Evolutionary conservation across 139 green algal species (phyloP), one percentile per base, ranked within the genome.

Genomic region (Picochlorum sp.): DNA sequence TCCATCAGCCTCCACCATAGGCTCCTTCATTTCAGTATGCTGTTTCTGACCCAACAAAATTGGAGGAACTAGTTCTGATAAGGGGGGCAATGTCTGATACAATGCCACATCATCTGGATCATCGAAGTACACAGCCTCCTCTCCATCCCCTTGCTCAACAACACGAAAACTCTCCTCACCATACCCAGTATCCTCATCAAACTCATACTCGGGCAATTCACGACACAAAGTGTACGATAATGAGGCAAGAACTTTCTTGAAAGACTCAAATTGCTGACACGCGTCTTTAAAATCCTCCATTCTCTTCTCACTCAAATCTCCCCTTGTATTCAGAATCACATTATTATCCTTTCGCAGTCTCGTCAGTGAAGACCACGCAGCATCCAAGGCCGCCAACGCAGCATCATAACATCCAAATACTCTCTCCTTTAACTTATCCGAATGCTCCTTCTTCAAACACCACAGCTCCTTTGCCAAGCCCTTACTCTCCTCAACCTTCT

Each of bases 31-130:
- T 44, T 69, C 70, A 34, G 38, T 65, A 23, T 74, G 58, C 3
- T 20, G 38, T 15, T 76, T 70, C 4, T 54, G 16, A 2, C 77
- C 82, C 59, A 96, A 74, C 71, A 96, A 75, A 47, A 94, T 76
- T 3, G 81, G 77, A 1, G 90, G 90, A 41, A 97, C 85, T 16
- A 92, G 60, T 6, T 62, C 77, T 23, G 73, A 71, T 28, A 97
- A 65, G 60, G 96, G 85, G 9, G 86, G 82, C 38, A 98, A 77
- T 4, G 66, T 72, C 62, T 94, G 75, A 66, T 98, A 98, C 34
- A 98, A 96, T 0, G 73, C 70, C 1, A 74, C 62, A 8, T 76
- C 81, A 59, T 96, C 89, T 21, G 90, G 80, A 67, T 97, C 91
- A 49, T 97, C 90, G 79, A 94, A 97, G 16, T 6, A 30, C 34